These are phyloP conservation scores for Durio zibethinus DNA, from an alignment of 345 rosid genomes.

Conservation along the genomic window DNA sequence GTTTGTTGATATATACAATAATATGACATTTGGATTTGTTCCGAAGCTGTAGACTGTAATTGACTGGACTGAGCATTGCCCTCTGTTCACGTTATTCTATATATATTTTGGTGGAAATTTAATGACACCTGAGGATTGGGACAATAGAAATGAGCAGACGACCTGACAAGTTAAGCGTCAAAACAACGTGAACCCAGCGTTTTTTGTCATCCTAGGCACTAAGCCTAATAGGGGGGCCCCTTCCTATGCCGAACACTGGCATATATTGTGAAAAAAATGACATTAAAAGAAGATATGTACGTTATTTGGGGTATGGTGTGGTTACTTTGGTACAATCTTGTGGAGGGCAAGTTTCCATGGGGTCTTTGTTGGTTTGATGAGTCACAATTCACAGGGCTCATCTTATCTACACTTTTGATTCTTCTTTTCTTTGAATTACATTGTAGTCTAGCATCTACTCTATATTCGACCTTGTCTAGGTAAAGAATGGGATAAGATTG, in stretches of 20 bases:
- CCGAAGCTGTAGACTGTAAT: neutral
- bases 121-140: neutral
- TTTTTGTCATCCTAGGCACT: neutral
- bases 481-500: constrained; percentile 6
- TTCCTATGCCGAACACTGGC: neutral
- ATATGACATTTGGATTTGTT: neutral
- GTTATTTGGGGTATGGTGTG: neutral
- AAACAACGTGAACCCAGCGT: neutral
- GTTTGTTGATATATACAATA: neutral
- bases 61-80: neutral
- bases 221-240: neutral
- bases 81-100: neutral
- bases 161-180: neutral
- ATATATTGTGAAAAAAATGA: neutral
- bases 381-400: constrained; percentile 40
- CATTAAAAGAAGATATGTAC: neutral
- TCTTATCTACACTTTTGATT: constrained; percentile 30
- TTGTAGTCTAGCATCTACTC: constrained; percentile 29
- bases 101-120: neutral
- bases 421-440: constrained; percentile 12
- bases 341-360: constrained; percentile 1
- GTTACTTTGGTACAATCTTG: neutral
- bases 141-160: neutral
- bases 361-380: constrained; percentile 29
- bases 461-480: constrained; percentile 26